Conservation (phyloP, 2,329 filamentous ascomycete species). For the Chalara sp. region DNA sequence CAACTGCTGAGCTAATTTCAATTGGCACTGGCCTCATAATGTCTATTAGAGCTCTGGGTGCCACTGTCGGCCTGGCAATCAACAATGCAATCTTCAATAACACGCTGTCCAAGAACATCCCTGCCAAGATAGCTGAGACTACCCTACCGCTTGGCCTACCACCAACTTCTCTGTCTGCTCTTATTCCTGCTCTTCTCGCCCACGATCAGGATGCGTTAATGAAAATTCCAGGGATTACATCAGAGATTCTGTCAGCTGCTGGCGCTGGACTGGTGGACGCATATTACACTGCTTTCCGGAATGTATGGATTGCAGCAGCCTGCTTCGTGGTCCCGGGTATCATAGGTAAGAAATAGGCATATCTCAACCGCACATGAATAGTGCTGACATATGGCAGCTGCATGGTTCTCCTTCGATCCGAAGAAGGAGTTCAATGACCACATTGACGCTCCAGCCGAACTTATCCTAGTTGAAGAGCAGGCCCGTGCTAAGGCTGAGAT, state of each 20-base stretch:
- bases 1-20: conserved; percentile 30
- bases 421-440: conserved; percentile 32
- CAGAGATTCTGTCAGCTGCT: conserved; percentile 23
- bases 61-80: conserved; percentile 26
- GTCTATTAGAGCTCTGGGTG: conserved; percentile 35
- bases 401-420: conserved; percentile 26
- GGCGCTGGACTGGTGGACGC: conserved; percentile 21
- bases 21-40: conserved; percentile 29
- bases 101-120: conserved; percentile 17
- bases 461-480: conserved; percentile 19
- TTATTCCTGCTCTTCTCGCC: conserved; percentile 21
- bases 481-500: conserved; percentile 18
- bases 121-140: conserved; percentile 25
- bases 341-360: no score
- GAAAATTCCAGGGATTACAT: conserved; percentile 24
- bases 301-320: conserved; percentile 28
- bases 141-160: conserved; percentile 25
- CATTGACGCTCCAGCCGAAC: conserved; percentile 31
- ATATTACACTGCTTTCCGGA: conserved; percentile 24
- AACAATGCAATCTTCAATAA: conserved; percentile 24
- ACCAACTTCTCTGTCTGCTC: conserved; percentile 11
- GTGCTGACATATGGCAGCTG: no score
- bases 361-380: no score
- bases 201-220: conserved; percentile 22
- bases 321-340: conserved; percentile 12